These are phyloP conservation scores for Hirsutella minnesotensis DNA, from an alignment of 2,329 filamentous ascomycete species.

Conservation along the genomic window DNA sequence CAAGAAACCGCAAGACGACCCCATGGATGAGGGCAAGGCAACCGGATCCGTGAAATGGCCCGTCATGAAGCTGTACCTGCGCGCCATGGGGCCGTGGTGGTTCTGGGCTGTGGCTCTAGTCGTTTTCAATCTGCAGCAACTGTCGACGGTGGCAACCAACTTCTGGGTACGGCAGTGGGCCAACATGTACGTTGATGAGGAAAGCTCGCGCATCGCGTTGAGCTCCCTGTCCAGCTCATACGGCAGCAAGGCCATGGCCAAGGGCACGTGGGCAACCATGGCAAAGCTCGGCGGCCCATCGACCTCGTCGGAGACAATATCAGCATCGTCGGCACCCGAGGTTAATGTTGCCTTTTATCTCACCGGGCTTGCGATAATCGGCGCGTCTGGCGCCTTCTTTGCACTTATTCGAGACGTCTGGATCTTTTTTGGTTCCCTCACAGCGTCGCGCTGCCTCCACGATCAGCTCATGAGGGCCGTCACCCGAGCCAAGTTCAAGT, in stretches of 20 bases:
- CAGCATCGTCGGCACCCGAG: constrained; percentile 26
- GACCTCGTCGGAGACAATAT: constrained; percentile 1
- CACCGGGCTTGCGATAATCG: constrained; percentile 68
- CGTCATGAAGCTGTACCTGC: constrained; percentile 76
- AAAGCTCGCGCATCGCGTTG: constrained; percentile 11
- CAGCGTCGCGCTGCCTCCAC: constrained; percentile 78
- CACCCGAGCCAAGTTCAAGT: constrained; percentile 85
- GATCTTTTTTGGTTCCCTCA: constrained; percentile 84
- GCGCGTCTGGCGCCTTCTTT: constrained; percentile 63
- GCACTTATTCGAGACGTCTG: constrained; percentile 76
- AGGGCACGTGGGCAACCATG: constrained; percentile 23
- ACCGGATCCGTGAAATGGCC: constrained; percentile 78
- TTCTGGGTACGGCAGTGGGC: constrained; percentile 95
- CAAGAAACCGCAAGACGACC: constrained; percentile 35
- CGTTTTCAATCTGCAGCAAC: constrained; percentile 72
- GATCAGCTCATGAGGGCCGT: constrained; percentile 65
- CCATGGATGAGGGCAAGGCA: constrained; percentile 66
- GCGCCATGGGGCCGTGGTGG: constrained; percentile 90
- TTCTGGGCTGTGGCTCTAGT: constrained; percentile 73
- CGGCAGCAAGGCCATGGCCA: constrained; percentile 14
- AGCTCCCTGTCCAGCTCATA: constrained; percentile 12
- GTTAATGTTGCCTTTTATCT: constrained; percentile 82
- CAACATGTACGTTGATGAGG: constrained; percentile 62
- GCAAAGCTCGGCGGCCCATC: constrained; percentile 21
- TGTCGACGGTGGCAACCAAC: constrained; percentile 78